A percentile compares a stretch with the other conserved stretches of the same genome.
Evolutionary conservation across 2,329 filamentous ascomycete genomes (phyloP).

Genomic region (Venturia nashicola): DNA sequence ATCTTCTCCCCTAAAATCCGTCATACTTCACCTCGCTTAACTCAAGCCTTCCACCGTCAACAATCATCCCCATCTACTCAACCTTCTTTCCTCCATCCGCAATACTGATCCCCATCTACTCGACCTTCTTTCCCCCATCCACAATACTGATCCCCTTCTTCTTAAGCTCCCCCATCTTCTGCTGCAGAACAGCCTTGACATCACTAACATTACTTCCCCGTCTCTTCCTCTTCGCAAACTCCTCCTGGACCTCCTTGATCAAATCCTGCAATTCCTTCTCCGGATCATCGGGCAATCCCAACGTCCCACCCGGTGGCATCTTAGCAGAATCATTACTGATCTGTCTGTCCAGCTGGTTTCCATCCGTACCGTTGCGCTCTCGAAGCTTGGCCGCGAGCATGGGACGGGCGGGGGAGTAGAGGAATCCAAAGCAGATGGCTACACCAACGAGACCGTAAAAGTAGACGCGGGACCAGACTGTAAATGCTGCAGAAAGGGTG

Average conservation of each 20-base stretch:
- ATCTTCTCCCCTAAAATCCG: too few species aligned
- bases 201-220: slow-evolving; percentile 32
- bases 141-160: background rate
- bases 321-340: slow-evolving; percentile 14
- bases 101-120: background rate
- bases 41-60: too few species aligned
- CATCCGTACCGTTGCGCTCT: slow-evolving; percentile 16
- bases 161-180: slow-evolving; percentile 22
- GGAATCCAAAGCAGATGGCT: slow-evolving; percentile 54
- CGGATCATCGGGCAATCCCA: slow-evolving; percentile 70
- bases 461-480: slow-evolving; percentile 75
- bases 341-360: slow-evolving; percentile 15
- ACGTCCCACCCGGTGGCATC: slow-evolving; percentile 26
- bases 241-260: slow-evolving; percentile 58
- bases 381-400: slow-evolving; percentile 27
- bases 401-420: slow-evolving; percentile 64
- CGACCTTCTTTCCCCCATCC: background rate
- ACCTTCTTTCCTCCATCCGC: background rate
- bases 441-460: slow-evolving; percentile 72
- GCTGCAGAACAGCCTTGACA: slow-evolving; percentile 39
- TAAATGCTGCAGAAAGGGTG: slow-evolving; percentile 54
- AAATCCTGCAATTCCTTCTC: slow-evolving; percentile 66
- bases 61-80: background rate
- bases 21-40: too few species aligned
- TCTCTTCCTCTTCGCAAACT: slow-evolving; percentile 51